Evolutionary conservation across 805 yeast species (phyloP), one percentile per base, ranked within the genome.

Genomic region (Candida maltosa): DNA sequence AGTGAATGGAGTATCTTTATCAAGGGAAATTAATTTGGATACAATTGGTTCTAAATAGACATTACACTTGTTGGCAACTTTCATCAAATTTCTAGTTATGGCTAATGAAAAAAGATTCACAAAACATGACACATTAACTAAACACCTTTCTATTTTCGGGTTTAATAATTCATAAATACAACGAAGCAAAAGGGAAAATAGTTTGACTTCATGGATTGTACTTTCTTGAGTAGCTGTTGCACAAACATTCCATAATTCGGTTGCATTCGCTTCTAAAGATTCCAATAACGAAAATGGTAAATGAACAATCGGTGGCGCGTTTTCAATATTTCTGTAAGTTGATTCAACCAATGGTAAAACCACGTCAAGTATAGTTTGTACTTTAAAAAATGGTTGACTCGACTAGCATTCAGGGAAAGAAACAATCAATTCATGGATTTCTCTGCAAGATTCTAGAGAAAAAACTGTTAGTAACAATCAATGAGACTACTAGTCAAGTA

Each of bases 341-440:
- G 37, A 21, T 14, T 34, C 37, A n/a, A 32, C 32, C 12, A 28
- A 19, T 7, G 37, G 31, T 17, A 34, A 17, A 4, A 34, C 37
- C 4, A 34, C 23, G 3, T 34, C 27, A 7, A 34, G 22, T 15
- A 28, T 17, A n/a, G 37, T 28, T 29, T 34, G 37, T 7, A 28
- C 20, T 20, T 15, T 14, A 7, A 26, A 26, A 11, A 11, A 22
- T 11, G 25, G 25, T 22, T 22, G 25, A 11, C 25, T 22, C 11
- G 12, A 12, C 11, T 12, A 22, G 11, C 25, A 22, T 11, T 12
- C 25, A 11, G 11, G 11, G 12, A 12, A 22, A 22, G 25, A 11
- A 22, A 22, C 25, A 8, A 17, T 8, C 11, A 26, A 16, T 6
- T 32, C 28, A 16, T 24, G 15, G 24, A 16, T 33, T 26, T 33